phyloP scores from a whole-genome alignment of 192 early-diverging fungal genomes.

The Podila minutissima region DNA sequence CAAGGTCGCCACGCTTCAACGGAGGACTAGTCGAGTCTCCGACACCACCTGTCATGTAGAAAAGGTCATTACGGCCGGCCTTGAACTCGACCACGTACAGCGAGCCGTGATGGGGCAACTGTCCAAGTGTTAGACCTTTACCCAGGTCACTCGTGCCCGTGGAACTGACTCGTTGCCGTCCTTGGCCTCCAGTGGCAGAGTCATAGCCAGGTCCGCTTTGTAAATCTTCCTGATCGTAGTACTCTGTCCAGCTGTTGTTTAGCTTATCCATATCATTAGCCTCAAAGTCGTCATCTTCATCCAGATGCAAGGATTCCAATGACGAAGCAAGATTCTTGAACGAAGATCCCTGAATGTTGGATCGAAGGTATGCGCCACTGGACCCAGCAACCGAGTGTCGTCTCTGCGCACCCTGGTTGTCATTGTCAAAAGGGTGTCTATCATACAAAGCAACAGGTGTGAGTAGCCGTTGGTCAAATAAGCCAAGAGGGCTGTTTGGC shows the following conservation, averaged over 20 bases:
- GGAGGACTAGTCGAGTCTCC: slow-evolving; percentile 38
- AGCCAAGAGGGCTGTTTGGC: not conserved
- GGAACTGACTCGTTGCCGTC: not conserved
- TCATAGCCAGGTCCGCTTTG: slow-evolving; percentile 1
- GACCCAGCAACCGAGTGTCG: slow-evolving; percentile 61
- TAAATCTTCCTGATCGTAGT: slow-evolving; percentile 45
- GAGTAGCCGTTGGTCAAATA: not conserved
- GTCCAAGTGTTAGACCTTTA: slow-evolving; percentile 58
- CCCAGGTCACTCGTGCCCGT: slow-evolving; percentile 53
- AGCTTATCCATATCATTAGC: slow-evolving; percentile 8
- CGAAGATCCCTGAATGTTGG: slow-evolving; percentile 11
- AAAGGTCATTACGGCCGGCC: slow-evolving; percentile 85
- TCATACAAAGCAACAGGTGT: not conserved
- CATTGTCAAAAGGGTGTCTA: slow-evolving; percentile 19
- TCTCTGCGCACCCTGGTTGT: slow-evolving; percentile 41
- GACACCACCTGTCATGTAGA: slow-evolving; percentile 67
- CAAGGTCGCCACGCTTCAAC: slow-evolving; percentile 74
- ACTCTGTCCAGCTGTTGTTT: slow-evolving; percentile 50
- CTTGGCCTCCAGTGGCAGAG: not conserved
- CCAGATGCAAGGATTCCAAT: slow-evolving; percentile 44
- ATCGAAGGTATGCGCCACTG: slow-evolving; percentile 48
- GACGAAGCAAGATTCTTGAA: slow-evolving; percentile 40
- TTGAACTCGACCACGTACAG: slow-evolving; percentile 92
- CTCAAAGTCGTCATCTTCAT: slow-evolving; percentile 22
- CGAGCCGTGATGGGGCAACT: slow-evolving; percentile 60